These are phyloP conservation scores for Melampsora abietis-canadensis DNA, from an alignment of 1,284 basidiomycete species.

Conservation along the genomic window DNA sequence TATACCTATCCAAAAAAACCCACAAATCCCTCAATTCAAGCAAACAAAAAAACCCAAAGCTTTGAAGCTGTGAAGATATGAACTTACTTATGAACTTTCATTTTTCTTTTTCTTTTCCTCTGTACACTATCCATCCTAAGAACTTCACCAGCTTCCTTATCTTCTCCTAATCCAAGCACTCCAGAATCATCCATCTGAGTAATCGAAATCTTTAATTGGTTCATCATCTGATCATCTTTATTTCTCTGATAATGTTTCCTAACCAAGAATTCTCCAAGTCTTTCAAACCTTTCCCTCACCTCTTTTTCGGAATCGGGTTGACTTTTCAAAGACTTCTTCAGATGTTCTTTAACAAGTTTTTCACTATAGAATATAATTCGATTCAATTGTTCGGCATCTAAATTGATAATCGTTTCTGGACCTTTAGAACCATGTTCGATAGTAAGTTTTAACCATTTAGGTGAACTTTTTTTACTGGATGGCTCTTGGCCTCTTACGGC, in stretches of 20 bases:
- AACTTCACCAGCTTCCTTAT: background rate
- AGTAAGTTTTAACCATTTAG: background rate
- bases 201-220: background rate
- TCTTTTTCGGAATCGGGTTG: background rate
- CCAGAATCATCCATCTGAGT: background rate
- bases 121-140: slow-evolving; percentile 27
- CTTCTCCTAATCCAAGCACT: background rate
- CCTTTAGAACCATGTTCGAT: background rate
- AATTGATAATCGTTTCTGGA: background rate
- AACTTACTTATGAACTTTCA: slow-evolving; percentile 40
- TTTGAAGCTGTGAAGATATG: background rate
- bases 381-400: slow-evolving; percentile 13
- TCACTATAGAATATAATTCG: slow-evolving; percentile 24
- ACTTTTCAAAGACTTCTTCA: background rate
- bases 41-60: background rate
- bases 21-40: no score
- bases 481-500: background rate
- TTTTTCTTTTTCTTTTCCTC: slow-evolving; percentile 31
- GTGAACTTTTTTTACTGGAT: background rate
- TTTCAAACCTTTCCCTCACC: slow-evolving; percentile 13
- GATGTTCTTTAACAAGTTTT: slow-evolving; percentile 6
- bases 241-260: slow-evolving; percentile 7
- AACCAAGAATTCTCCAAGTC: slow-evolving; percentile 24
- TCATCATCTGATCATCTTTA: background rate
- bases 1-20: slow-evolving; percentile 17